Conservation (phyloP, 2,329 filamentous ascomycete genomes). For the Arachnopeziza araneosa region DNA sequence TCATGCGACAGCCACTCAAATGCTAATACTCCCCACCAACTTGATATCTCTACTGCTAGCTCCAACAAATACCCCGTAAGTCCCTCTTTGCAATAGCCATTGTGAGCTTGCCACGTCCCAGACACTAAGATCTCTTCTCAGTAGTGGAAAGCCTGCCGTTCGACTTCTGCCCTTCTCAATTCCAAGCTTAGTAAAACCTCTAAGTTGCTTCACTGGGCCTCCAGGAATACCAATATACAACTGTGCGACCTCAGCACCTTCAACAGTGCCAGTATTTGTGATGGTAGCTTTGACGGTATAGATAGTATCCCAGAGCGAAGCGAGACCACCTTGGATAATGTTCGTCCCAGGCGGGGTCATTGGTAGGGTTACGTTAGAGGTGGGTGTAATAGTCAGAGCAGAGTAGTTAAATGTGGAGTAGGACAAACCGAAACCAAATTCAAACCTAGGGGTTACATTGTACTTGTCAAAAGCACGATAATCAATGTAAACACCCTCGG, state of each 20-base stretch:
- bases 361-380: neutral
- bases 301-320: conserved; percentile 48
- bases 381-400: conserved; percentile 29
- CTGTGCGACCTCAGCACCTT: conserved; percentile 30
- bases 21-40: neutral
- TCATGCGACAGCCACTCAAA: neutral
- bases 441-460: conserved; percentile 31
- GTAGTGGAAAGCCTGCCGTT: conserved; percentile 46
- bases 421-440: conserved; percentile 44
- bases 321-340: conserved; percentile 47
- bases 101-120: conserved; percentile 57
- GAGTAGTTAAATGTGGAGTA: conserved; percentile 50
- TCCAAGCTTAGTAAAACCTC: conserved; percentile 55
- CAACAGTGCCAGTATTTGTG: conserved; percentile 44
- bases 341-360: conserved; percentile 36
- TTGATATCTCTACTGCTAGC: conserved; percentile 12
- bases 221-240: conserved; percentile 29
- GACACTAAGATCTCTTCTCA: conserved; percentile 55
- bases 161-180: conserved; percentile 42
- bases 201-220: conserved; percentile 52
- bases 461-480: conserved; percentile 44
- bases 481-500: conserved; percentile 45
- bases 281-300: conserved; percentile 44
- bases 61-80: conserved; percentile 21
- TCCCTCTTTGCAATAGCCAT: conserved; percentile 42